Base-by-base conservation (phyloP, 1,284 basidiomycete genomes). In the Pseudozyma tsukubaensis region DNA sequence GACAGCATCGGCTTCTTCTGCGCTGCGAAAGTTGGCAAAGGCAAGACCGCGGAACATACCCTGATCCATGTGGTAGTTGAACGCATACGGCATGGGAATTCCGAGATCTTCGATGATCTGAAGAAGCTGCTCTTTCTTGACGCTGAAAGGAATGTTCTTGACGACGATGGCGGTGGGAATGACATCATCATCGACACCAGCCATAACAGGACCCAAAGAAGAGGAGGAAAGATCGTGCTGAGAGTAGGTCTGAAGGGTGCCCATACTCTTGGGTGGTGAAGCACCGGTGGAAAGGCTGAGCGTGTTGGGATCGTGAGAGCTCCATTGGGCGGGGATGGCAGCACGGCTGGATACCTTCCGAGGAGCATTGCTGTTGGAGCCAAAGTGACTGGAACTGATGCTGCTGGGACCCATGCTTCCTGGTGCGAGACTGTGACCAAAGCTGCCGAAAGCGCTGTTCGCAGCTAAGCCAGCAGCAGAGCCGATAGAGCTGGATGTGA, bases 131-230 rank as follows among this genome's bases (percentile, higher is more conserved):
- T 99, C 95, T 83, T 92, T 91, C 87, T 94, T 94, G 78, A 98
- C 94, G 81, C 94, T 94, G 88, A 99, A 98, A 66, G 95, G 96
- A 86, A 98, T 99, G 88, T 98, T 98, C 57, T 99, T 99, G 87
- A 99, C 97, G 83, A 99, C 96, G 82, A 99, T 98, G 59, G 97
- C 96, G 16, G 96, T 99, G 57, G 96, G 96, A 86, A 99, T 99
- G 85, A 97, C 89, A 85, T 97, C 95, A 85, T 97, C 94, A 77
- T 94, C 93, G 8, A 12, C 35, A 37, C 35, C 18, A 11, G 37
- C 35, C n/a, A n/a, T n/a, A n/a, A n/a, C n/a, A n/a, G n/a, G n/a
- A n/a, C n/a, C n/a, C n/a, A n/a, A n/a, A n/a, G n/a, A n/a, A n/a
- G n/a, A n/a, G n/a, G 18, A 14, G 21, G 14, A 12, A 13, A 21